These are phyloP conservation scores for Tylopilus subfusipes DNA, from an alignment of 768 basidiomycete species.

Conservation along the genomic window DNA sequence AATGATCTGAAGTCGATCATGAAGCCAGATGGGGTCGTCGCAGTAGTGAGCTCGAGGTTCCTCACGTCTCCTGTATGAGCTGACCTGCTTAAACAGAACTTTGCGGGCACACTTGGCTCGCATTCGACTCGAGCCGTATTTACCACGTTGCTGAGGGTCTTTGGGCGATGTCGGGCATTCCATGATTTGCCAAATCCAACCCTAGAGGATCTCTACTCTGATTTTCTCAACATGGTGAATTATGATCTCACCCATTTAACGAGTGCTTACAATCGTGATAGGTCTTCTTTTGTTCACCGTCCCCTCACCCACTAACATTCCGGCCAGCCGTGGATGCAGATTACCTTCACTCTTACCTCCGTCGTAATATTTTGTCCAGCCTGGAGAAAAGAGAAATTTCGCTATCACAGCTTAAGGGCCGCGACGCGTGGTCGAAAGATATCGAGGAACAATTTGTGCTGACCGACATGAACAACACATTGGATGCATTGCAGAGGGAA, in stretches of 20 bases:
- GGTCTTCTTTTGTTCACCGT: conserved; percentile 81
- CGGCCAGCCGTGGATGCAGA: conserved; percentile 52
- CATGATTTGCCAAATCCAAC: conserved; percentile 58
- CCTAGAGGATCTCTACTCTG: conserved; percentile 43
- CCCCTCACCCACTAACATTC: conserved; percentile 53
- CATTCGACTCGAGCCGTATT: conserved; percentile 63
- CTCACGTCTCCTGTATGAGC: neutral
- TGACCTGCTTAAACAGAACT: conserved; percentile 53
- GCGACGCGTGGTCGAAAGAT: conserved; percentile 12
- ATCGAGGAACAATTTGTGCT: conserved; percentile 50
- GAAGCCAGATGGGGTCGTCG: conserved; percentile 69
- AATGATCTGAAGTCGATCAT: conserved; percentile 59
- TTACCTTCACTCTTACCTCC: conserved; percentile 66
- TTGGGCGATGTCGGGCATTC: conserved; percentile 79
- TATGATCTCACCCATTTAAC: neutral
- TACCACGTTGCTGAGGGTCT: conserved; percentile 65
- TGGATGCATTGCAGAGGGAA: conserved; percentile 63
- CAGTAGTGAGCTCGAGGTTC: conserved; percentile 55
- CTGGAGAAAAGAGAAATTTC: conserved; percentile 55
- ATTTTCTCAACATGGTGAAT: conserved; percentile 74
- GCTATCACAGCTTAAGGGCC: conserved; percentile 38
- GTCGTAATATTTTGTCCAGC: conserved; percentile 53
- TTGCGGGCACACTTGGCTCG: conserved; percentile 68
- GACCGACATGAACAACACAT: conserved; percentile 57
- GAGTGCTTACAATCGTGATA: conserved; percentile 29